Percentiles rank a stretch among this genome's conserved stretches.
Conservation (phyloP, 768 basidiomycete species). For the Mycena filopes region DNA sequence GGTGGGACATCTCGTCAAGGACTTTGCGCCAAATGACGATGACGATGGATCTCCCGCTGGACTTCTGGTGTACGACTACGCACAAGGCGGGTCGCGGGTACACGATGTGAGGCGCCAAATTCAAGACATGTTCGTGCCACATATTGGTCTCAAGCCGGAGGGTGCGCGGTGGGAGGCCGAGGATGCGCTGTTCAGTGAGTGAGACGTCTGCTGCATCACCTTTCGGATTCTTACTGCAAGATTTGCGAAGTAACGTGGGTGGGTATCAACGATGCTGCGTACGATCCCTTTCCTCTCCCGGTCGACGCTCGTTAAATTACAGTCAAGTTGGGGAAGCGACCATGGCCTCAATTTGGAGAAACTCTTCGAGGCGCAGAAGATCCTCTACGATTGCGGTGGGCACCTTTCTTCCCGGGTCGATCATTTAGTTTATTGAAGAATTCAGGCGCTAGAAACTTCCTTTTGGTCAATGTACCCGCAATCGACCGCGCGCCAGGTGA, state of each 20-base stretch:
- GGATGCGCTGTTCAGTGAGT: conserved; percentile 48
- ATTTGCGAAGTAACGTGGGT: conserved; percentile 53
- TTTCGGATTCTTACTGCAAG: neutral
- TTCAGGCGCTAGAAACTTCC: conserved; percentile 49
- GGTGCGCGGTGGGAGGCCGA: conserved; percentile 44
- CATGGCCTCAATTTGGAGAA: conserved; percentile 34
- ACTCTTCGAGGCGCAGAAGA: conserved; percentile 49
- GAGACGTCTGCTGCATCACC: no score
- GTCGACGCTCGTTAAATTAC: neutral
- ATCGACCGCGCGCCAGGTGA: conserved; percentile 47
- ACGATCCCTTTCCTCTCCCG: conserved; percentile 16
- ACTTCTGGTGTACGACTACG: conserved; percentile 56
- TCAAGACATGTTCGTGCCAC: conserved; percentile 39
- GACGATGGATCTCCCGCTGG: no score
- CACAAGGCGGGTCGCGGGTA: conserved; percentile 50
- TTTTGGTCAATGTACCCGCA: conserved; percentile 56
- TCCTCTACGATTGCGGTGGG: conserved; percentile 41
- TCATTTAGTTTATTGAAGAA: no score
- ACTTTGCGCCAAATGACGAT: no score
- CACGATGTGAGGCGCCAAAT: conserved; percentile 46
- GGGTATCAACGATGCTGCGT: conserved; percentile 60
- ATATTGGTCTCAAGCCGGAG: conserved; percentile 38
- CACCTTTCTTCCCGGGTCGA: no score
- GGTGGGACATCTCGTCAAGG: conserved; percentile 30
- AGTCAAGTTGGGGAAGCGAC: conserved; percentile 15